These are phyloP conservation scores for Secale cereale DNA, from an alignment of 176 grass and related monocot genomes.

Conservation along the genomic window DNA sequence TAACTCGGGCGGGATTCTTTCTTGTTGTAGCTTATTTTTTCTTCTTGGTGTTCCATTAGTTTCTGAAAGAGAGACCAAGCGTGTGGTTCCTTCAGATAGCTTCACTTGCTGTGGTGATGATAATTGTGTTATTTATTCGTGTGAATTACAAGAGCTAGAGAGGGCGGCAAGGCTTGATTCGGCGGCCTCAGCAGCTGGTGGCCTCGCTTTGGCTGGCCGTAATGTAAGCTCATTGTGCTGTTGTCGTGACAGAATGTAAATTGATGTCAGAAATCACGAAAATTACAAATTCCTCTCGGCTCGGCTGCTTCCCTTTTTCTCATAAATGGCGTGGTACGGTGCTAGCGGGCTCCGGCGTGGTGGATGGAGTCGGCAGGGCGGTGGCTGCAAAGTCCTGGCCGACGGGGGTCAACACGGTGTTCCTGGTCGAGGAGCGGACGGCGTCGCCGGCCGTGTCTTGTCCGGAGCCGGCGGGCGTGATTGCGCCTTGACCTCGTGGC, in stretches of 20 bases:
- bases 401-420: neutral
- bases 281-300: neutral
- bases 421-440: neutral
- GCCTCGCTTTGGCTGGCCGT: conserved; percentile 14
- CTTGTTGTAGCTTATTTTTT: conserved; percentile 25
- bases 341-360: too few relatives aligned
- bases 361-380: neutral
- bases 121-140: conserved; percentile 52
- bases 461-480: neutral
- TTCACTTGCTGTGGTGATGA: conserved; percentile 13
- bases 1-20: conserved; percentile 26
- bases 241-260: conserved; percentile 38
- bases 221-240: neutral
- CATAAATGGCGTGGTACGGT: too few relatives aligned
- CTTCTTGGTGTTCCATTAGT: conserved; percentile 22
- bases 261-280: conserved; percentile 31
- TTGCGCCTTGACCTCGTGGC: too few relatives aligned
- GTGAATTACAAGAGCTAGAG: neutral
- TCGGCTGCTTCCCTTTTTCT: neutral
- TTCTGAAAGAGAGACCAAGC: conserved; percentile 35
- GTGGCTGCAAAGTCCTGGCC: neutral
- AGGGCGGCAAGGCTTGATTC: too few relatives aligned
- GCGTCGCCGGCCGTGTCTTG: neutral
- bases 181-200: neutral
- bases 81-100: conserved; percentile 38